Evolutionary conservation across 129 eudicot species (phyloP).

Genomic region (Artemisia annua): DNA sequence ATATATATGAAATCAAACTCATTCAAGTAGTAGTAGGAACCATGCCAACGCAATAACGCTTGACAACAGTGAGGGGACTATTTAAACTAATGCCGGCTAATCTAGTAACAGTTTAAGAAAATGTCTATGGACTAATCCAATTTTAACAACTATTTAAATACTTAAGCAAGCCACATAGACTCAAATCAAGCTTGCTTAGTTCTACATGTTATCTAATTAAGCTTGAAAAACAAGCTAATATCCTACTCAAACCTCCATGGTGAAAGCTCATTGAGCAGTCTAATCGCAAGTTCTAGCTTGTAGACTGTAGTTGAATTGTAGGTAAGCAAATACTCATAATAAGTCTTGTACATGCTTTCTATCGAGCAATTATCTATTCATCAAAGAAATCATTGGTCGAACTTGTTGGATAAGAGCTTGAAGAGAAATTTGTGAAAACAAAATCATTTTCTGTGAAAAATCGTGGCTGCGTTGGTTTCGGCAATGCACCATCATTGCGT

Average conservation of each 20-base stretch:
- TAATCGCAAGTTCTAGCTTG: too few relatives aligned
- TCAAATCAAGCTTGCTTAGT: too few relatives aligned
- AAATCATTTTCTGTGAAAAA: conserved; percentile 25
- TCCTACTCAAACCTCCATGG: too few relatives aligned
- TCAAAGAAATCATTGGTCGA: conserved; percentile 18
- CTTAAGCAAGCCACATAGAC: too few relatives aligned
- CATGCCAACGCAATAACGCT: not conserved
- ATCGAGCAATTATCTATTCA: conserved; percentile 19
- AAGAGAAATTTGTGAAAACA: conserved; percentile 12
- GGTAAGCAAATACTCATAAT: not conserved
- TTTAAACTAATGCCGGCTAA: not conserved
- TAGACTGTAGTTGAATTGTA: too few relatives aligned
- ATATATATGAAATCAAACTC: too few relatives aligned
- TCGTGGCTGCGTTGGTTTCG: conserved; percentile 31
- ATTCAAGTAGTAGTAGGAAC: not conserved
- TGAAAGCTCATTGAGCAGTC: too few relatives aligned
- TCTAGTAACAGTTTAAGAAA: not conserved
- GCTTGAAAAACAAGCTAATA: too few relatives aligned
- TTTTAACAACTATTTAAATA: too few relatives aligned
- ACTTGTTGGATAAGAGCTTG: conserved; percentile 9
- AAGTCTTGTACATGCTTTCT: not conserved
- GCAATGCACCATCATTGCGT: conserved; percentile 20
- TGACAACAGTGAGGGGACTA: not conserved
- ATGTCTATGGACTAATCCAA: not conserved
- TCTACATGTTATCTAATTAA: too few relatives aligned